These are phyloP conservation scores for Hondaea fermentalgiana DNA, from an alignment of 108 stramenopile species.

Conservation along the genomic window DNA sequence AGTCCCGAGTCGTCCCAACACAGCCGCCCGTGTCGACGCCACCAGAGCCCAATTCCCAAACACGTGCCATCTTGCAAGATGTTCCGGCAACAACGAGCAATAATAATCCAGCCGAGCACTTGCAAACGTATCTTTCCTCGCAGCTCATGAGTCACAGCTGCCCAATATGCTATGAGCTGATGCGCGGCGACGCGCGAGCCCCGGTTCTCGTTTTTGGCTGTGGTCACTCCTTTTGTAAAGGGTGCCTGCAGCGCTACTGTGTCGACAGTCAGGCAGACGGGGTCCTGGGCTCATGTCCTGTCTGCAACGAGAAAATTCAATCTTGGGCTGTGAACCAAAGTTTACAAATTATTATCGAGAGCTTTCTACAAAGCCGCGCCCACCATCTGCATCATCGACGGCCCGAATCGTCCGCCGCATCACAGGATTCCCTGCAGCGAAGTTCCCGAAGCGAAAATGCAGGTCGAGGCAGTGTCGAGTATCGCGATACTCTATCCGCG, in stretches of 20 bases:
- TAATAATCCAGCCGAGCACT: neutral
- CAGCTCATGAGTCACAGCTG: constrained; percentile 9
- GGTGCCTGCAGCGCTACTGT: neutral
- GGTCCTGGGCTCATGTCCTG: neutral
- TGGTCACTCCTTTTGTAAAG: neutral
- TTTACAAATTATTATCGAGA: neutral
- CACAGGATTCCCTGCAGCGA: too few relatives aligned
- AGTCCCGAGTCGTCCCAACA: too few relatives aligned
- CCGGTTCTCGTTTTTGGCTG: neutral
- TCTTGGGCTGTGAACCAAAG: neutral
- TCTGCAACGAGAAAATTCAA: neutral
- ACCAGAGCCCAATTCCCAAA: too few relatives aligned
- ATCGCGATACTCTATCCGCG: neutral
- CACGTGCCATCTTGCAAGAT: too few relatives aligned
- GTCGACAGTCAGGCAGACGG: neutral
- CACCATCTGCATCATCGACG: neutral
- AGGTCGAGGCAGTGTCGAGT: neutral
- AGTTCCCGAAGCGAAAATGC: neutral
- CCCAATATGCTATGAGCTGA: constrained; percentile 7
- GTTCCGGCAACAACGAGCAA: too few relatives aligned
- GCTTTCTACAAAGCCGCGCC: neutral
- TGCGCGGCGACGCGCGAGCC: neutral
- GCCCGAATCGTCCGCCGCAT: neutral
- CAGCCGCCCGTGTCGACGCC: too few relatives aligned
- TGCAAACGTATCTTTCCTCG: neutral